These are phyloP conservation scores for Bacterosira constricta DNA, from an alignment of 108 stramenopile species.

Conservation along the genomic window DNA sequence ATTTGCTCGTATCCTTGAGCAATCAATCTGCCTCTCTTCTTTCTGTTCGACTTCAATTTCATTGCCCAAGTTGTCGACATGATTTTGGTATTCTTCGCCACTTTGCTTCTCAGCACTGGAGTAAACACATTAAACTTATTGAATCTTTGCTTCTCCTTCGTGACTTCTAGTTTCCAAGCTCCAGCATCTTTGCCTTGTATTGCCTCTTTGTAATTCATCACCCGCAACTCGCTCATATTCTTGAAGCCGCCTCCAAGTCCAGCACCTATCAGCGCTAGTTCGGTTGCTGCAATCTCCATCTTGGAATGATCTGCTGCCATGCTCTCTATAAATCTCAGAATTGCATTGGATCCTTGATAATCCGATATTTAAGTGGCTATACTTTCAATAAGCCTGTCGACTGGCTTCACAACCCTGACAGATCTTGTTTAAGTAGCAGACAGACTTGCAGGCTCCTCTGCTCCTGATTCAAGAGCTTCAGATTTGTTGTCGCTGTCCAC, in stretches of 20 bases:
- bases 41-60: not conserved
- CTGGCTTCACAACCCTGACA: too few relatives aligned
- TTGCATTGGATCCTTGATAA: too few relatives aligned
- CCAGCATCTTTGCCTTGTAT: slow-evolving; percentile 7
- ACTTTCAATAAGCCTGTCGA: too few relatives aligned
- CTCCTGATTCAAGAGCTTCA: not conserved
- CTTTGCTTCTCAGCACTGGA: not conserved
- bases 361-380: too few relatives aligned
- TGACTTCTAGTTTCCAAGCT: slow-evolving; percentile 13
- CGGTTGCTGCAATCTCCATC: too few relatives aligned
- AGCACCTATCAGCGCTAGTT: too few relatives aligned
- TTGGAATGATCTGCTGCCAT: too few relatives aligned
- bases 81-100: slow-evolving; percentile 1
- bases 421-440: too few relatives aligned
- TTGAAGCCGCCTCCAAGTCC: slow-evolving; percentile 30
- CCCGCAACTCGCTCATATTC: slow-evolving; percentile 25
- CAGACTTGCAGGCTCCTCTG: not conserved
- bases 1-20: not conserved
- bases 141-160: slow-evolving; percentile 18
- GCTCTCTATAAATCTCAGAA: too few relatives aligned
- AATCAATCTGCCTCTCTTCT: not conserved
- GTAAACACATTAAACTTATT: not conserved
- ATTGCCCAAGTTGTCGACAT: slow-evolving; percentile 7
- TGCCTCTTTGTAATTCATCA: slow-evolving; percentile 32
- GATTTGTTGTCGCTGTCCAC: too few relatives aligned